Evolutionary conservation across 257 asterid genomes (phyloP).

Genomic region (Rauvolfia tetraphylla): DNA sequence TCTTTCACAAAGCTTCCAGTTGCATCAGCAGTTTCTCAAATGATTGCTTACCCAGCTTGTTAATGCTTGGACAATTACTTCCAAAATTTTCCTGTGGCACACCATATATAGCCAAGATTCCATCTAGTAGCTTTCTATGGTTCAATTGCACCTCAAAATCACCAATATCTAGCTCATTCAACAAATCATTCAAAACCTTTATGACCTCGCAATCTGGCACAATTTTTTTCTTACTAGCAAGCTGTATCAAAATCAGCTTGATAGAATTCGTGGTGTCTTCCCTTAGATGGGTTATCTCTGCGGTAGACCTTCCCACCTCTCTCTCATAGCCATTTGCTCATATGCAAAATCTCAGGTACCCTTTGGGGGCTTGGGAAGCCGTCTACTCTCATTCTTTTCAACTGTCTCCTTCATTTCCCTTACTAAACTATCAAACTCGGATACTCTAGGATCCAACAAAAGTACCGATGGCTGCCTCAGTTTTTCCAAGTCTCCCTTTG

Average conservation of each 20-base stretch:
- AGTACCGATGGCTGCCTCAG: too few relatives aligned
- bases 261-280: constrained; percentile 92
- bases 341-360: constrained; percentile 95
- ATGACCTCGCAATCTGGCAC: constrained; percentile 93
- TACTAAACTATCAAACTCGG: constrained; percentile 42
- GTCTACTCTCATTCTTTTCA: constrained; percentile 81
- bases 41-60: constrained; percentile 86
- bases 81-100: constrained; percentile 84
- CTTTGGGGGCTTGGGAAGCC: constrained; percentile 92
- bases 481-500: too few relatives aligned
- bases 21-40: constrained; percentile 72
- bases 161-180: constrained; percentile 84
- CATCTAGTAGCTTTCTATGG: constrained; percentile 86
- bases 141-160: constrained; percentile 90
- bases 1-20: constrained; percentile 77
- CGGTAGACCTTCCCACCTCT: constrained; percentile 90
- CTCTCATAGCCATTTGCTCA: constrained; percentile 87
- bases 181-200: constrained; percentile 74
- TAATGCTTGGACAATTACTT: constrained; percentile 90
- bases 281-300: constrained; percentile 95
- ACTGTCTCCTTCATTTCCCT: constrained; percentile 76
- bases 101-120: constrained; percentile 89
- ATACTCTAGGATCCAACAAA: constrained; percentile 47
- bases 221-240: constrained; percentile 90
- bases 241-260: constrained; percentile 95